phyloP scores from a whole-genome alignment of 352 stramenopile genomes.

The Phytophthora colocasiae region DNA sequence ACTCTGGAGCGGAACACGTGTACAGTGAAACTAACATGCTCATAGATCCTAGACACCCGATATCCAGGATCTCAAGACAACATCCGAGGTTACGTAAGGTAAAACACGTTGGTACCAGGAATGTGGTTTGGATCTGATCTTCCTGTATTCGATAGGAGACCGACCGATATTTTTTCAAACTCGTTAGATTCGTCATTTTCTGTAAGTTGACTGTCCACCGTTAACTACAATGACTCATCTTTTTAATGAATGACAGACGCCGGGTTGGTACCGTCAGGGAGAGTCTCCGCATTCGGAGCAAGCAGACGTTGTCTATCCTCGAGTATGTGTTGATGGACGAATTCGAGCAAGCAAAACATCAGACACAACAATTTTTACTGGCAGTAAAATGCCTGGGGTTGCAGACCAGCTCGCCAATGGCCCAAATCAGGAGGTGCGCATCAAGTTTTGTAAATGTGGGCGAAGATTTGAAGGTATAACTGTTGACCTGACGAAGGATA shows the following conservation, averaged over 20 bases:
- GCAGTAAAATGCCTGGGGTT: neutral
- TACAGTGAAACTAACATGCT: neutral
- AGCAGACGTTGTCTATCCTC: conserved; percentile 9
- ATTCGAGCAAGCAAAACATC: neutral
- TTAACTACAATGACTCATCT: neutral
- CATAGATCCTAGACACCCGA: conserved; percentile 38
- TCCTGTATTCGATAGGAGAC: conserved; percentile 16
- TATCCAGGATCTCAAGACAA: conserved; percentile 37
- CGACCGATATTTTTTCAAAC: conserved; percentile 26
- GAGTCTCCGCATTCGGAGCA: conserved; percentile 31
- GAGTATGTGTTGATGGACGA: conserved; percentile 9
- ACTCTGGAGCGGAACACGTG: neutral
- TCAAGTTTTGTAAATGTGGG: too few species aligned
- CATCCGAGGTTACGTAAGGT: conserved; percentile 66
- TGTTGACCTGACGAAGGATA: conserved; percentile 52
- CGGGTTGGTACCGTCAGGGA: conserved; percentile 30
- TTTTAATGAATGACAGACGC: conserved; percentile 15
- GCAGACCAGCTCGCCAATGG: conserved; percentile 23
- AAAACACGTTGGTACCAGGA: conserved; percentile 2
- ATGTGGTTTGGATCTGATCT: neutral
- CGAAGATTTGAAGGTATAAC: neutral
- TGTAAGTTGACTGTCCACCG: conserved; percentile 8
- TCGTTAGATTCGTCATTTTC: conserved; percentile 26
- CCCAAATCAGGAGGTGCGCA: conserved; percentile 53
- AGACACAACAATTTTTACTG: too few species aligned